phyloP scores from a whole-genome alignment of 2,329 filamentous ascomycete species.

The Aureobasidium leucospermi region DNA sequence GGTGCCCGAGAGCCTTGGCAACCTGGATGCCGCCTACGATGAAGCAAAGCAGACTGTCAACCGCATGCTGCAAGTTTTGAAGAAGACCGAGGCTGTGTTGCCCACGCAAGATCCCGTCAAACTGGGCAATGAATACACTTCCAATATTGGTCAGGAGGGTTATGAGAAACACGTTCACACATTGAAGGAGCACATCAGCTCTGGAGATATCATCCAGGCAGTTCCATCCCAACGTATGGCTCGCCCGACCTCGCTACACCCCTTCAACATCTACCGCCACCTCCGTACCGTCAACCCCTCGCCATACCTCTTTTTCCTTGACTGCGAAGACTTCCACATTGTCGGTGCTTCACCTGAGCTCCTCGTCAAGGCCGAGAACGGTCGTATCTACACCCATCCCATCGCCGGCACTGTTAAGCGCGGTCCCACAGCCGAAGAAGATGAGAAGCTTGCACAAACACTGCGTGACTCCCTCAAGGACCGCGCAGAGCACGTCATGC shows the following conservation, averaged over 20 bases:
- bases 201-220: slow-evolving; percentile 94
- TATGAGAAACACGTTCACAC: slow-evolving; percentile 84
- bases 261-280: slow-evolving; percentile 96
- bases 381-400: slow-evolving; percentile 88
- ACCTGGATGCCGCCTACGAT: slow-evolving; percentile 62
- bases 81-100: slow-evolving; percentile 61
- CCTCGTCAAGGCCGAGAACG: slow-evolving; percentile 81
- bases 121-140: slow-evolving; percentile 71
- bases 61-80: slow-evolving; percentile 62
- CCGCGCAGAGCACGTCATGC: slow-evolving; percentile 91
- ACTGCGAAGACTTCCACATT: slow-evolving; percentile 88
- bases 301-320: slow-evolving; percentile 93
- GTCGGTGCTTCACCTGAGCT: slow-evolving; percentile 92
- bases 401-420: slow-evolving; percentile 94
- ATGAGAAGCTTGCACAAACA: slow-evolving; percentile 69
- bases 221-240: slow-evolving; percentile 92
- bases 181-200: slow-evolving; percentile 83
- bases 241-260: slow-evolving; percentile 81
- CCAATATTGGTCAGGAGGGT: slow-evolving; percentile 81
- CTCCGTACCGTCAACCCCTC: slow-evolving; percentile 96
- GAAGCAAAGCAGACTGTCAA: slow-evolving; percentile 58
- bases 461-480: slow-evolving; percentile 80
- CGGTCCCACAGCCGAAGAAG: slow-evolving; percentile 72
- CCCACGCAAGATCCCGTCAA: slow-evolving; percentile 62
- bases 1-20: slow-evolving; percentile 44